Conservation (phyloP, 345 rosid genomes). For the Eucalyptus regnans region DNA sequence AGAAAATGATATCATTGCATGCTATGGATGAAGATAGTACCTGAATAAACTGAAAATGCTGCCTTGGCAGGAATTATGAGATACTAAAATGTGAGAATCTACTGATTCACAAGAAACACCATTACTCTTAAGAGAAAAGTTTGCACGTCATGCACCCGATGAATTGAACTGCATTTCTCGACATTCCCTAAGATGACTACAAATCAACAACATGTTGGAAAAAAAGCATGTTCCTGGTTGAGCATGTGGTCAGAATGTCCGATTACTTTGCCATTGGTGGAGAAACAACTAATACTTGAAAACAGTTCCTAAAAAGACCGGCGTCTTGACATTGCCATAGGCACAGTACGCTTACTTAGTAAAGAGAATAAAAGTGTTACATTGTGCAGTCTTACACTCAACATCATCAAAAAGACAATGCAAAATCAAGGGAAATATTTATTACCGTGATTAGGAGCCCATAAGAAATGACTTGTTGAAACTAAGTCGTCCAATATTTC, state of each 20-base stretch:
- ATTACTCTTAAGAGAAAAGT: background rate
- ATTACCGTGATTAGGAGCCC: background rate
- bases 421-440: background rate
- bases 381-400: background rate
- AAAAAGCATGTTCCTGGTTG: background rate
- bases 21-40: background rate
- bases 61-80: background rate
- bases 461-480: background rate
- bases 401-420: background rate
- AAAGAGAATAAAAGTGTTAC: background rate
- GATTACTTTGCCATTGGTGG: background rate
- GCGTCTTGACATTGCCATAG: background rate
- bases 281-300: background rate
- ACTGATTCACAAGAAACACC: background rate
- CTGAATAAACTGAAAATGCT: background rate
- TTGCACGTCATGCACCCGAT: background rate
- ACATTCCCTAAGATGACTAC: background rate
- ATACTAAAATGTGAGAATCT: background rate
- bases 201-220: background rate
- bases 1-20: background rate
- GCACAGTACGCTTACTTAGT: background rate
- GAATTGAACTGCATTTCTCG: background rate
- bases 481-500: background rate
- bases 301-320: background rate
- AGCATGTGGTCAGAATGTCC: background rate